Evolutionary conservation across 441 rosid species (phyloP).

Genomic region (Gossypium davidsonii): DNA sequence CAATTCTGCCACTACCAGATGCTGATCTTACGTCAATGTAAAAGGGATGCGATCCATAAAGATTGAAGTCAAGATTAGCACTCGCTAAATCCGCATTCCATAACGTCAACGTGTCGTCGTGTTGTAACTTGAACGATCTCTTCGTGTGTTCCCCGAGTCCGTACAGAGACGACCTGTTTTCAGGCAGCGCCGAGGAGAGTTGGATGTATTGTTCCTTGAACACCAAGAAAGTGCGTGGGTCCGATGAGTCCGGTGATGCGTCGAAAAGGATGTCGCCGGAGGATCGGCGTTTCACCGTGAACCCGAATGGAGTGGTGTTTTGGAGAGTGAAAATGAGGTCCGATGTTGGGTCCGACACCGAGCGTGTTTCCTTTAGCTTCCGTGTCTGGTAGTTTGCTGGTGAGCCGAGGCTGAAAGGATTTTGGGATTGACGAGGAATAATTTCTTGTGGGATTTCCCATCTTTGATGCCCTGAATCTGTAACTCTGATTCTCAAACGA

Average conservation of each 20-base stretch:
- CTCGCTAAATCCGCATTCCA: slow-evolving; percentile 60
- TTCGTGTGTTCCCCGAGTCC: slow-evolving; percentile 82
- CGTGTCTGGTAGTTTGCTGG: background rate
- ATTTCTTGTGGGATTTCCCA: slow-evolving; percentile 39
- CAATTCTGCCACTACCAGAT: background rate
- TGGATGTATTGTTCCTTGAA: slow-evolving; percentile 78
- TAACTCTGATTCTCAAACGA: slow-evolving; percentile 35
- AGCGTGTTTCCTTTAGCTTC: background rate
- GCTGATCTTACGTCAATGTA: slow-evolving; percentile 54
- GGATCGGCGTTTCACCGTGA: slow-evolving; percentile 49
- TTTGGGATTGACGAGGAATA: slow-evolving; percentile 33
- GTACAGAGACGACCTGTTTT: slow-evolving; percentile 40
- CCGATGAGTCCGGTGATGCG: slow-evolving; percentile 20
- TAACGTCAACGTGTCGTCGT: slow-evolving; percentile 34
- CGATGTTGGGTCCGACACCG: slow-evolving; percentile 28
- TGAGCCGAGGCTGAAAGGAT: no score
- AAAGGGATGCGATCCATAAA: slow-evolving; percentile 75
- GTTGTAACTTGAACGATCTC: slow-evolving; percentile 39
- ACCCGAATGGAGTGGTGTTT: slow-evolving; percentile 59
- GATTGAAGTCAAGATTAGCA: slow-evolving; percentile 35
- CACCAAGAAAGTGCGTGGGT: slow-evolving; percentile 32
- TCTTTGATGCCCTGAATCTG: slow-evolving; percentile 29
- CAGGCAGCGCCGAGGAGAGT: slow-evolving; percentile 52
- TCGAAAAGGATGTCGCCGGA: slow-evolving; percentile 60
- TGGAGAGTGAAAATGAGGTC: slow-evolving; percentile 57